A percentile compares a stretch with the other conserved stretches of the same genome.
Evolutionary conservation across 768 basidiomycete genomes (phyloP).

Genomic region (Aureoboletus auriporus): DNA sequence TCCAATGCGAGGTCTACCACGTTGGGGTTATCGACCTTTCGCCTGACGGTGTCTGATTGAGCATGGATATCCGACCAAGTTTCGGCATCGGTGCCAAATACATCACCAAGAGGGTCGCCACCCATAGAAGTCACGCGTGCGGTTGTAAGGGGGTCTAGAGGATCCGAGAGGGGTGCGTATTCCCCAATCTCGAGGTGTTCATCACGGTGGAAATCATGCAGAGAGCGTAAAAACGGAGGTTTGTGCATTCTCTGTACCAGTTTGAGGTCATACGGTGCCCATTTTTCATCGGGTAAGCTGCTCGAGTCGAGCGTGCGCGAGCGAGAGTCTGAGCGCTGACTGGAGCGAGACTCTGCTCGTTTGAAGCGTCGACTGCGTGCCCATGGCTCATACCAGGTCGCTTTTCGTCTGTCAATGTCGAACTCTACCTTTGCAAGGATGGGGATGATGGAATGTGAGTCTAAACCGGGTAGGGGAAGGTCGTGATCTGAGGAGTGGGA

Average conservation of each 20-base stretch:
- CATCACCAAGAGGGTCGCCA: slow-evolving; percentile 53
- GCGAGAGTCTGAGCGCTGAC: slow-evolving; percentile 22
- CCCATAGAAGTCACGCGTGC: slow-evolving; percentile 35
- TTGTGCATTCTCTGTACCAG: slow-evolving; percentile 49
- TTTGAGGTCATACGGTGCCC: slow-evolving; percentile 44
- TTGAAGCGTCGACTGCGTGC: slow-evolving; percentile 58
- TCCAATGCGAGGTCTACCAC: slow-evolving; percentile 52
- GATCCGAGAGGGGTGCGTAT: slow-evolving; percentile 30
- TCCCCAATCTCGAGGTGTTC: slow-evolving; percentile 26
- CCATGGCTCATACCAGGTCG: slow-evolving; percentile 88
- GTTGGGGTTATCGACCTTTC: slow-evolving; percentile 35
- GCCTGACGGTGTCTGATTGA: slow-evolving; percentile 26
- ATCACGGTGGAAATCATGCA: slow-evolving; percentile 19
- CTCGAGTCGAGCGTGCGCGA: slow-evolving; percentile 20
- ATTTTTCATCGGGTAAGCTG: slow-evolving; percentile 26
- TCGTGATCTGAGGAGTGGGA: slow-evolving; percentile 37
- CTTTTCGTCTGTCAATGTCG: slow-evolving; percentile 79
- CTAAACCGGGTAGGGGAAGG: slow-evolving; percentile 59
- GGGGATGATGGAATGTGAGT: slow-evolving; percentile 63
- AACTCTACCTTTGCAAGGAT: slow-evolving; percentile 95
- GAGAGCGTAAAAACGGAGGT: slow-evolving; percentile 29
- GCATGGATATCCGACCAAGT: slow-evolving; percentile 55
- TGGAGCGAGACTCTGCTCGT: slow-evolving; percentile 43
- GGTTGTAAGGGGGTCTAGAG: slow-evolving; percentile 29
- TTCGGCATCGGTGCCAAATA: slow-evolving; percentile 65